Evolutionary conservation across 2,329 filamentous ascomycete genomes (phyloP), one percentile per base, ranked within the genome.

Genomic region (Epicoccum nigrum): DNA sequence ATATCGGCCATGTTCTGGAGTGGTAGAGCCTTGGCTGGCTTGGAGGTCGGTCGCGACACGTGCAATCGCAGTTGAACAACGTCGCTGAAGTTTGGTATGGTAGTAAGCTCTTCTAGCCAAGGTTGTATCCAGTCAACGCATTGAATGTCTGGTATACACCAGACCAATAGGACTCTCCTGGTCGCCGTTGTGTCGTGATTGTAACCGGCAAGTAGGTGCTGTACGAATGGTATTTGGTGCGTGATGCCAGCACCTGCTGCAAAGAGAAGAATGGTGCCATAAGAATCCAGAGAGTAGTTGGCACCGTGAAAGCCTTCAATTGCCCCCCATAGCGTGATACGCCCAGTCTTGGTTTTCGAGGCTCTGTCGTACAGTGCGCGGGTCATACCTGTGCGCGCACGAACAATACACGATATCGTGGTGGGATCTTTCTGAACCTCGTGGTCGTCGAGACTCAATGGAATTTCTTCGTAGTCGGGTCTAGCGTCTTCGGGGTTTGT

Each of bases 191-290:
- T 90, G 45, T 55, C 86, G 84, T 87, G 71, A 78, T 78, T 77
- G 79, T 83, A 57, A 73, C 77, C 74, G 4, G 62, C 62, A 12
- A 78, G 73, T 8, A 78, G 65, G 42, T 92, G 86, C 46, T 84
- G 86, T 6, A 96, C 81, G 71, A 94, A 95, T 9, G 90, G 89
- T 16, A 97, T 83, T 69, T 95, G 90, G 71, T 97, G 92, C 0
- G 92, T 96, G 73, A 97, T 97, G 50, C 93, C 93, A 2, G 92
- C 90, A 34, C 92, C 89, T 43, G 90, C 92, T 3, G 92, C 92
- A 64, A 97, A 90, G 51, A 97, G 86, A 40, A 97, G 82, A 21
- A 86, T 85, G 28, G 93, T 92, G 19, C 93, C 92, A 73, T 96
- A 97, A 4, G 91, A 96, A 72, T 91, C 86, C 56, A 96, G 85